Evolutionary conservation across 148 eudicot species (phyloP), one percentile per base, ranked within the genome.

Genomic region (Vaccinium myrtillus): DNA sequence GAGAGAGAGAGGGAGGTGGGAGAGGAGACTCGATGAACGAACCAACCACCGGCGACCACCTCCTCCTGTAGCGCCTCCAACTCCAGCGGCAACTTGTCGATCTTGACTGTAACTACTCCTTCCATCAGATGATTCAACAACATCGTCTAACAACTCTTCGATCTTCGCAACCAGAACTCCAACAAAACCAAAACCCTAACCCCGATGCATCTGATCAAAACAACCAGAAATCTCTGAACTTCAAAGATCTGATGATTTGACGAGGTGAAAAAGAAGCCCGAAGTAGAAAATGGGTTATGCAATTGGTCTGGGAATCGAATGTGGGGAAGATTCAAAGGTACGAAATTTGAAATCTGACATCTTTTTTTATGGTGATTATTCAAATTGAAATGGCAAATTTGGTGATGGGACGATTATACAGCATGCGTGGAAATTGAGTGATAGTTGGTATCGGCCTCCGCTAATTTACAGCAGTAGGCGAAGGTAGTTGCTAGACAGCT

Each of bases 161-260:
- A 89, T 87, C 89, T 76, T 89, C 83, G 49, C 77, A 85, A 48
- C 78, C 59, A 79, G 63, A 85, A 50, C 50, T 86, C 87, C 8
- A 83, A 85, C 70, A 55, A 50, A 55, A 69, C 70, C 49, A 86
- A 83, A 54, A 67, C 63, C 51, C 82, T 70, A 82, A 36, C 54
- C 13, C 87, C 78, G 18, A 46, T 54, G 5, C 6, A 5, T 43
- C 36, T 53, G 54, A 86, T 82, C 70, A 82, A 43, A 9, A 25
- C 21, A 21, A 74, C 55, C 53, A 54, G 32, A 30, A 50, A 71
- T 32, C 48, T 27, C 11, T 49, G 27, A 80, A 43, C 16, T 15
- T 39, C 14, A 43, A 61, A 19, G 55, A 80, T 25, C 25, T 18
- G 71, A 54, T 30, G 55, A 56, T 59, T 86, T 32, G 75, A 23